Evolutionary conservation across 208 protist genomes (phyloP), one percentile per base, ranked within the genome.

Genomic region (Borovskyia barvae): DNA sequence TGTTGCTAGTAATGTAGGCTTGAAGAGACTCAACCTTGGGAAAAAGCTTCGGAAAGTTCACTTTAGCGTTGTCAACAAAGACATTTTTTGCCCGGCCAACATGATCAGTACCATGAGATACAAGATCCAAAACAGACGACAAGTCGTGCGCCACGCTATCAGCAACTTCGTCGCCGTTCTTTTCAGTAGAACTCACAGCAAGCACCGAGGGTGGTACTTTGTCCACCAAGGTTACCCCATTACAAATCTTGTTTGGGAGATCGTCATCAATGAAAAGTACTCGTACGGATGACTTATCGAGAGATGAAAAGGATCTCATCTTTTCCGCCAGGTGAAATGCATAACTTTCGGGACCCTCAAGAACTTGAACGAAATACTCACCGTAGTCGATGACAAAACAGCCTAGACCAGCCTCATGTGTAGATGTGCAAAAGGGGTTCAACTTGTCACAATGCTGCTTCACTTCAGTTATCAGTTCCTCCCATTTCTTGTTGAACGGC

Each of bases 251-350:
- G 7, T 64, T 48, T 2, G 60, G 30, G 2, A 88, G 45, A 72
- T 93, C 82, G 49, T 93, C 86, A 54, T 79, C 75, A 15, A 93
- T 67, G 66, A 77, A 89, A 25, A 92, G 29, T 48, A 92, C 46
- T 12, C 55, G 62, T 1, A 81, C 59, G 57, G 77, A 66, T 28
- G 52, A 42, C 42, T 54, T 24, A 8, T 72, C 51, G 7, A 74
- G 36, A 11, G 52, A 65, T 24, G 30, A 41, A n/a, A 67, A n/a
- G 6, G 19, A 39, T 14, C 61, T 50, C 29, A 92, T 55, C 29
- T 82, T 54, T 33, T 50, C 65, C 36, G 85, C 35, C 37, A 70
- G 85, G 17, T 42, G 28, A 48, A 80, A 67, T 39, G 89, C 66
- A 53, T 92, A 80, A 14, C 61, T 45, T 22, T 92, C 85, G 26